phyloP scores from a whole-genome alignment of 352 stramenopile species.

The Phytopythium aichiense region DNA sequence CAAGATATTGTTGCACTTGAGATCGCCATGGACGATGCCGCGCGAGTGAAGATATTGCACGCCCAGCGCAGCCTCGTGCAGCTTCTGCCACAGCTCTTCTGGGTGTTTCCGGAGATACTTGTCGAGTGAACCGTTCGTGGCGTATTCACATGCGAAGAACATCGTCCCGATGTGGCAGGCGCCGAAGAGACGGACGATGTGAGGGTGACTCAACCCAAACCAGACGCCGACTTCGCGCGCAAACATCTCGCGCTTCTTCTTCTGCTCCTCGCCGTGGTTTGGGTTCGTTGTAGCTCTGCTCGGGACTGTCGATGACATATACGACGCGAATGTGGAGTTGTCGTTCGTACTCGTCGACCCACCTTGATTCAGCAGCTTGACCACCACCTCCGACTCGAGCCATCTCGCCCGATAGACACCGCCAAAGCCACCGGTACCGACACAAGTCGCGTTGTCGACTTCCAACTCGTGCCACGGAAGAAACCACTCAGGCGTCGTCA shows the following conservation, averaged over 20 bases:
- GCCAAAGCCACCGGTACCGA: too few relatives aligned
- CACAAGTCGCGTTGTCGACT: too few relatives aligned
- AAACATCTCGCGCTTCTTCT: slow-evolving; percentile 8
- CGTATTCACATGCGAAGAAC: slow-evolving; percentile 7
- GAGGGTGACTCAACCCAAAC: slow-evolving; percentile 13
- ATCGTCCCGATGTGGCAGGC: slow-evolving; percentile 9
- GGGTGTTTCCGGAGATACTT: slow-evolving; percentile 8
- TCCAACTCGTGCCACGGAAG: too few relatives aligned
- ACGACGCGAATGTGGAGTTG: too few relatives aligned
- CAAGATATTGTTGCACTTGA: slow-evolving; percentile 4
- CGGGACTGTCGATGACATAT: too few relatives aligned
- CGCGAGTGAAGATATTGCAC: background rate
- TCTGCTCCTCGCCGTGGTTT: too few relatives aligned
- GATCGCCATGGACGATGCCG: background rate
- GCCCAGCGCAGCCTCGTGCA: background rate
- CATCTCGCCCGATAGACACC: too few relatives aligned
- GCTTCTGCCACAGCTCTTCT: background rate
- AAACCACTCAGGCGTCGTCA: too few relatives aligned
- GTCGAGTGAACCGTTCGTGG: slow-evolving; percentile 9
- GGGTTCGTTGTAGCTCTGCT: too few relatives aligned
- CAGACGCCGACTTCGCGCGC: slow-evolving; percentile 15
- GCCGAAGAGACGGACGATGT: slow-evolving; percentile 16
- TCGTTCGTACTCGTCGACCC: too few relatives aligned
- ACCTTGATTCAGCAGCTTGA: background rate
- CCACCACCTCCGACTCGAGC: slow-evolving; percentile 14